phyloP scores from a whole-genome alignment of 2,329 filamentous ascomycete species.

The Dactylellina leptospora region DNA sequence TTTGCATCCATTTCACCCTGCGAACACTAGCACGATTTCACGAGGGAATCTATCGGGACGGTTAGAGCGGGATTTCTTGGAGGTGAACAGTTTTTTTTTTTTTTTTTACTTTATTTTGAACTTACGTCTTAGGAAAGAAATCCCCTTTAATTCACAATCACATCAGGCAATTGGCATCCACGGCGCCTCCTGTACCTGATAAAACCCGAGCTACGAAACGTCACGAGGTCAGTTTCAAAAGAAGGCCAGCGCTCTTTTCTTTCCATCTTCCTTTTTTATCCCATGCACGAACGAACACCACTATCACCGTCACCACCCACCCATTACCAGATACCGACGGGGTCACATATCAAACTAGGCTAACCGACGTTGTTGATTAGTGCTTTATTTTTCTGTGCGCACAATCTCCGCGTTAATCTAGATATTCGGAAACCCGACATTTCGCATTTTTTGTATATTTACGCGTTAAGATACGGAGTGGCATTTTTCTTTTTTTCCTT shows the following conservation, averaged over 20 bases:
- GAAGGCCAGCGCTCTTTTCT: background rate
- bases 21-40: constrained; percentile 36
- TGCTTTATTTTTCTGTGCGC: constrained; percentile 10
- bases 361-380: constrained; percentile 15
- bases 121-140: constrained; percentile 49
- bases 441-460: constrained; percentile 31
- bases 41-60: constrained; percentile 4
- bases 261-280: background rate
- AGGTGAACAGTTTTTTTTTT: no score
- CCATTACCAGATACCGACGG: no score
- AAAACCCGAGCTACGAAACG: constrained; percentile 10
- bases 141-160: constrained; percentile 42
- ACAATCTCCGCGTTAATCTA: constrained; percentile 20
- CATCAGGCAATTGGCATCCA: constrained; percentile 36
- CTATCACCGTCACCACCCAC: background rate
- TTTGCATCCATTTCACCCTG: constrained; percentile 1
- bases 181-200: constrained; percentile 13
- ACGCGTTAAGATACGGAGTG: constrained; percentile 37
- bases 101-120: no score
- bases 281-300: background rate
- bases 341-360: no score
- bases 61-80: no score
- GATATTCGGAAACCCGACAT: constrained; percentile 7
- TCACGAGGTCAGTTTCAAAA: constrained; percentile 16
- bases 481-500: constrained; percentile 2